Evolutionary conservation across 768 basidiomycete species (phyloP), one percentile per base, ranked within the genome.

Genomic region (Naematelia encephala): DNA sequence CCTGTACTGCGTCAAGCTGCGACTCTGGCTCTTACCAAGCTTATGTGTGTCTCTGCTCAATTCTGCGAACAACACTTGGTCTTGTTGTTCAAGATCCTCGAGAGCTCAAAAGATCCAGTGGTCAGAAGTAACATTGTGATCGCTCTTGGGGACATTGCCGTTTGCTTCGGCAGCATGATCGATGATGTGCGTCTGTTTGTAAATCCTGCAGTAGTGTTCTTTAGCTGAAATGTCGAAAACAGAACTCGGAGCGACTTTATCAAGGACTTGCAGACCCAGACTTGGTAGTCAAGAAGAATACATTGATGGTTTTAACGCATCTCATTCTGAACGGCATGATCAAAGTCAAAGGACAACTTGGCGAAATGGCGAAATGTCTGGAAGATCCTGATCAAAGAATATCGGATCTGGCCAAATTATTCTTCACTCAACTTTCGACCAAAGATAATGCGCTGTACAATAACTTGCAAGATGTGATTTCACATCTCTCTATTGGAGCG

Each of bases 391-490:
- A 97, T 57, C 82, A 82, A 47, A 79, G 94, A 13, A 88, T 99
- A 59, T 84, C 89, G 16, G 94, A 97, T 69, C 82, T 99, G 39
- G 94, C 96, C n/a, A 94, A 92, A 77, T 75, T 99, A 51, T 99
- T 99, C 85, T 99, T 99, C 81, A 88, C 85, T 21, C 93, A 98
- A 73, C 79, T 99, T 53, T 87, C 90, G 29, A 92, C 90, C 25
- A 99, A 98, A 79, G 96, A 98, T 68, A 99, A 99, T 74, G 96
- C 93, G 5, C 93, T 99, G 57, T 97, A 98, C 75, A 98, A 98
- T 78, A 99, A 99, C 76, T 78, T 99, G 68, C 96, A 93, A 1
- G 96, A 99, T 79, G 89, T 99, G 51, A 98, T 99, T 79, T 91
- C 89, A 70, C 93, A 98, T 73, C 78, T 99, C 23, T 93, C 90